phyloP scores from a whole-genome alignment of 441 rosid genomes.

The Manihot esculenta region DNA sequence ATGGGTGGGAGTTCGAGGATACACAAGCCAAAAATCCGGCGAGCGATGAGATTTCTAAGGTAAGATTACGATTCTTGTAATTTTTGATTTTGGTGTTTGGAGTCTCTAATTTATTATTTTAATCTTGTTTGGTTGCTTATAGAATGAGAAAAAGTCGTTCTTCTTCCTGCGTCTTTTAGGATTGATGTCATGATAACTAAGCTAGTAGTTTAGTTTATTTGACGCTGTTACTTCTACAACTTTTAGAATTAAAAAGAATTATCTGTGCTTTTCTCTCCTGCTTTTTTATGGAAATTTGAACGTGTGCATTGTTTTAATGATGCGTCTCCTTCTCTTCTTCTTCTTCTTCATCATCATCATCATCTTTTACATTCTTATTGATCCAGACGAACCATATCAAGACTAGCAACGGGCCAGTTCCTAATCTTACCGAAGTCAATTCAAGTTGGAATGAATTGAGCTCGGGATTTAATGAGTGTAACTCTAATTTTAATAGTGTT shows the following conservation, averaged over 20 bases:
- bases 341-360: too few species aligned
- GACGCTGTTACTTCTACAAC: not conserved
- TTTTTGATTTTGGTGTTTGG: too few species aligned
- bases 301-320: not conserved
- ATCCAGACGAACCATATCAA: constrained; percentile 19
- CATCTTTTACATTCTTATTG: not conserved
- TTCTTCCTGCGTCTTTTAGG: not conserved
- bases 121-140: not conserved
- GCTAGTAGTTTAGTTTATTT: not conserved
- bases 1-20: constrained; percentile 37
- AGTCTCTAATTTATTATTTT: not conserved
- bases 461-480: constrained; percentile 28
- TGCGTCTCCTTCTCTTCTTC: not conserved
- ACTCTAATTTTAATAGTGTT: constrained; percentile 20
- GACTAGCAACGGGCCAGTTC: constrained; percentile 15
- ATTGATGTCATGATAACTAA: not conserved
- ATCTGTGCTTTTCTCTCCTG: not conserved
- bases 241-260: not conserved
- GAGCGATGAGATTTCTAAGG: constrained; percentile 17
- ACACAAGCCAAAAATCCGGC: not conserved
- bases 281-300: not conserved
- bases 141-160: not conserved
- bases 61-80: not conserved
- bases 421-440: constrained; percentile 18
- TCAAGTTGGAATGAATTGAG: constrained; percentile 40